phyloP scores from a whole-genome alignment of 306 rosid genomes.

The Begonia masoniana region DNA sequence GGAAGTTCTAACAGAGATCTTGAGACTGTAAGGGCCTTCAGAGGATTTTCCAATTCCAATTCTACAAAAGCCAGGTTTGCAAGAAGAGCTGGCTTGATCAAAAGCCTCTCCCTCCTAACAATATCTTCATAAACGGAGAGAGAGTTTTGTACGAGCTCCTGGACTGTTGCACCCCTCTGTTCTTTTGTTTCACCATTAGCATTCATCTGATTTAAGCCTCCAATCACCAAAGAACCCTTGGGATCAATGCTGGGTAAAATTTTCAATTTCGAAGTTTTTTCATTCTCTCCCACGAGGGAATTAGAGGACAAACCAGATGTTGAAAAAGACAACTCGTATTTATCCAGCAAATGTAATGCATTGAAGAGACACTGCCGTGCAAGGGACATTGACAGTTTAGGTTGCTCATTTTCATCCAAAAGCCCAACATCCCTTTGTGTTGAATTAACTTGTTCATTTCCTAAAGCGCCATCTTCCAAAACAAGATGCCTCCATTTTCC shows the following conservation, averaged over 20 bases:
- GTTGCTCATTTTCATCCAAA: constrained; percentile 47
- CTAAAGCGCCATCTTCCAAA: constrained; percentile 42
- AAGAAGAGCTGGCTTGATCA: constrained; percentile 80
- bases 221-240: constrained; percentile 40
- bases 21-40: constrained; percentile 56
- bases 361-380: constrained; percentile 73
- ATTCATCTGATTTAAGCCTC: constrained; percentile 46
- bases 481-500: constrained; percentile 98
- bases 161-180: constrained; percentile 68
- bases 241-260: constrained; percentile 41
- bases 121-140: constrained; percentile 58
- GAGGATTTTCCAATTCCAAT: constrained; percentile 75
- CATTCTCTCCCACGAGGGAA: constrained; percentile 52
- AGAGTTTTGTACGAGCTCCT: constrained; percentile 78
- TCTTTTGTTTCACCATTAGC: constrained; percentile 79
- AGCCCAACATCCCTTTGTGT: constrained; percentile 27
- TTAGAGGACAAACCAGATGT: constrained; percentile 58
- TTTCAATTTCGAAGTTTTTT: constrained; percentile 51
- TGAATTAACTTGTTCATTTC: constrained; percentile 30
- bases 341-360: constrained; percentile 56
- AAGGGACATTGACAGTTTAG: constrained; percentile 64
- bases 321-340: constrained; percentile 23
- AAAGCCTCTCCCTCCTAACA: constrained; percentile 48
- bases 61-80: constrained; percentile 86
- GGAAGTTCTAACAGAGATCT: constrained; percentile 65